A percentile compares a stretch with the other conserved stretches of the same genome.
These are phyloP conservation scores for Elsinoe australis DNA, from an alignment of 2,329 filamentous ascomycete genomes.

Conservation along the genomic window DNA sequence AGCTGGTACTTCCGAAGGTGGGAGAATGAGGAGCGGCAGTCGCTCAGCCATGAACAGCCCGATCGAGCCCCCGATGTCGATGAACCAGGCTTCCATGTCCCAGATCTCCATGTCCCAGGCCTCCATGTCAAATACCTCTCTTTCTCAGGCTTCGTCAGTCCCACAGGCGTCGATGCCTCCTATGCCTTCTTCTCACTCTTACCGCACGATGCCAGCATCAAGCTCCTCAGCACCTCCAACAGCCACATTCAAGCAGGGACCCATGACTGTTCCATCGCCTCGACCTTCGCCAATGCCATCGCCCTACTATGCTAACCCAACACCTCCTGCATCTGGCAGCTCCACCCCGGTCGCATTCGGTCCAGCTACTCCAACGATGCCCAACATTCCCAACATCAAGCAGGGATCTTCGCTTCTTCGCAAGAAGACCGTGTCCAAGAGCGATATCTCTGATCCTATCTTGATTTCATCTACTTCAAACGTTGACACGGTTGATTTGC, in stretches of 20 bases:
- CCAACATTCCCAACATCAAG: conserved; percentile 18
- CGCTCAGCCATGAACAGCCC: conserved; percentile 13
- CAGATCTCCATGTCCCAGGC: conserved; percentile 14
- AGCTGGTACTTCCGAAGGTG: not conserved
- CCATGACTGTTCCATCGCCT: conserved; percentile 28
- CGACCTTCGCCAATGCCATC: conserved; percentile 21
- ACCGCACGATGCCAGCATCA: conserved; percentile 30
- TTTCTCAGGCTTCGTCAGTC: not conserved
- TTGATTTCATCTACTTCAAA: conserved; percentile 50
- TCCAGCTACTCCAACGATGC: conserved; percentile 25
- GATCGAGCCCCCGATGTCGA: conserved; percentile 3
- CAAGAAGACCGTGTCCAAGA: conserved; percentile 54
- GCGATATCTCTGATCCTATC: conserved; percentile 54
- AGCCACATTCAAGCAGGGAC: conserved; percentile 7
- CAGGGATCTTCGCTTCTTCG: conserved; percentile 28
- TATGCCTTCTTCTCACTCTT: conserved; percentile 37
- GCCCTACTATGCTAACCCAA: conserved; percentile 44
- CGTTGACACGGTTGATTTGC: conserved; percentile 51
- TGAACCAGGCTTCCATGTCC: conserved; percentile 9
- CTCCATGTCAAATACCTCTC: conserved; percentile 8
- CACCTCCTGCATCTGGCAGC: conserved; percentile 42
- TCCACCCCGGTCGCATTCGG: conserved; percentile 34
- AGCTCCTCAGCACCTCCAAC: conserved; percentile 10
- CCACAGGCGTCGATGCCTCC: conserved; percentile 24
- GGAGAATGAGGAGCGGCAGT: not conserved